Evolutionary conservation across 2,329 filamentous ascomycete genomes (phyloP).

Genomic region (Cytospora leucostoma): DNA sequence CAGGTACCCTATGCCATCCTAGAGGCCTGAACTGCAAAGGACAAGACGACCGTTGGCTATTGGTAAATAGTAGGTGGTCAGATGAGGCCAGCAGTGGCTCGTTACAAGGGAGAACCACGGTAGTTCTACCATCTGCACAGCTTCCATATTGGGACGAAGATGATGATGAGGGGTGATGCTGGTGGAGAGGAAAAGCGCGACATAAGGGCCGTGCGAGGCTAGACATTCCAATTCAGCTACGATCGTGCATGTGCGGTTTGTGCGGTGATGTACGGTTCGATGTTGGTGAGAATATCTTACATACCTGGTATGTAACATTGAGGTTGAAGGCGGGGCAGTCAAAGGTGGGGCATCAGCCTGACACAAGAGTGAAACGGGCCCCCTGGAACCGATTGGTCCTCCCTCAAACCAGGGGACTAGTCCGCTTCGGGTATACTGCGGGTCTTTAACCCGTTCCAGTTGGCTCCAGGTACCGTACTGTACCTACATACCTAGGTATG

Average conservation of each 20-base stretch:
- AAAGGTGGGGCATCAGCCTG: neutral
- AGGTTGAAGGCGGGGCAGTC: neutral
- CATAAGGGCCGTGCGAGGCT: neutral
- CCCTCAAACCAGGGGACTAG: slow-evolving; percentile 14
- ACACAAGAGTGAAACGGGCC: slow-evolving; percentile 20
- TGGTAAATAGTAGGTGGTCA: too few species aligned
- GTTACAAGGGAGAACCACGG: too few species aligned
- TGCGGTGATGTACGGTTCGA: neutral
- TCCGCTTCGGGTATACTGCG: slow-evolving; percentile 11
- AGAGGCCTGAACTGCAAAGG: too few species aligned
- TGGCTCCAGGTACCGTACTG: too few species aligned
- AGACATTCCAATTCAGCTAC: neutral
- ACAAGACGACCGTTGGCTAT: too few species aligned
- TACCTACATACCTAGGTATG: too few species aligned
- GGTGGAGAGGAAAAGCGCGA: neutral
- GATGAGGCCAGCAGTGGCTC: too few species aligned
- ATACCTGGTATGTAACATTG: too few species aligned
- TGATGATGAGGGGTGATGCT: neutral
- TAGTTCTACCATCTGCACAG: too few species aligned
- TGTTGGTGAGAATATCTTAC: slow-evolving; percentile 1
- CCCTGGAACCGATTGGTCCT: slow-evolving; percentile 11
- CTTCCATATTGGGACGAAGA: neutral
- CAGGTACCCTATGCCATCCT: too few species aligned
- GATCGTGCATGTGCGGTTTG: too few species aligned
- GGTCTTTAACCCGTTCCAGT: neutral